Evolutionary conservation across 768 basidiomycete species (phyloP), one percentile per base, ranked within the genome.

Genomic region (Lactarius trivialis): DNA sequence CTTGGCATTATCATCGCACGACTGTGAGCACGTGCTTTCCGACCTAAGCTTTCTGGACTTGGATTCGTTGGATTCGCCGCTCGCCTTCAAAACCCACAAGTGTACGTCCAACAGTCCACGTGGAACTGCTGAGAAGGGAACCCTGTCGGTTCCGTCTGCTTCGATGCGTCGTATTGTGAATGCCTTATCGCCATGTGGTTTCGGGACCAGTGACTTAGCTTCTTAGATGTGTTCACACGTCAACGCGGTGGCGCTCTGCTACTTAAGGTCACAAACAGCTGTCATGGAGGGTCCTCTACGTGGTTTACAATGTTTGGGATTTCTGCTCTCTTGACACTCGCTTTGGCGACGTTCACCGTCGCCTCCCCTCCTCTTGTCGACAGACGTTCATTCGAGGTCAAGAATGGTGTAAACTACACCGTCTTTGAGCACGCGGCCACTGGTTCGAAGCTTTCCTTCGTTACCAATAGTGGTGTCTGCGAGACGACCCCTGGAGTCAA

Each of bases 361-460:
- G 34, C 48, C 11, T 50, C 49, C 2, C 34, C 57, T 17, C 24
- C 26, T 32, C 48, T 37, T 26, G 48, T 49, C 26, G 45, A 58
- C 48, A 58, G 19, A 26, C 56, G 33, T 14, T 58, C 48, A n/a
- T 58, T 58, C 48, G 56, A 58, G 15, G 45, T 58, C n/a, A 58
- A 11, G 51, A 33, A 52, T 52, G 51, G 30, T 4, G 51, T 52
- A 30, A 52, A 52, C 51, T 32, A 52, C 30, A 52, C 51, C 32
- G 30, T 32, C 51, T 52, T 52, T 11, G 51, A 52, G 30, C 51
- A 52, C n/a, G 28, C 28, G n/a, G 51, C 51, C 51, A 52, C 51
- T 32, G 51, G 51, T 14, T 15, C 51, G 17, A 52, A 3, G 51
- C 26, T 52, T 19, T 30, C 51, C 30, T 52, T 52, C 51, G 51